Evolutionary conservation across 345 rosid genomes (phyloP).

Genomic region (Geranium rotundifolium): DNA sequence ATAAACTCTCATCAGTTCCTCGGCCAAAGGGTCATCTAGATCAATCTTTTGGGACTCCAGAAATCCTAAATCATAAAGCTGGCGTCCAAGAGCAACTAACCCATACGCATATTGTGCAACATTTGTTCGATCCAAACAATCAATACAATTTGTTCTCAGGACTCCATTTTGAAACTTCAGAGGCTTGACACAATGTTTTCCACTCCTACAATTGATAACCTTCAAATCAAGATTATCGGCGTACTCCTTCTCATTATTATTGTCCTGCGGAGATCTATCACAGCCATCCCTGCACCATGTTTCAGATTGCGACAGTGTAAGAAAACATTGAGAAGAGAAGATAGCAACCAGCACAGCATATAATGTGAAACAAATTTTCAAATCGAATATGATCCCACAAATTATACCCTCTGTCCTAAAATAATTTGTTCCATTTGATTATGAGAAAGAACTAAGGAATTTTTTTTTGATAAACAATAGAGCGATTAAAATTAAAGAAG

Average conservation of each 20-base stretch:
- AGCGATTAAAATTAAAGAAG: no score
- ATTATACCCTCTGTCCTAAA: no score
- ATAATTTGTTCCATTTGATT: no score
- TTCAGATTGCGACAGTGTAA: conserved; percentile 10
- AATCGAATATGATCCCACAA: no score
- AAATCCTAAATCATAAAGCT: conserved; percentile 55
- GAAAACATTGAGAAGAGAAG: background rate
- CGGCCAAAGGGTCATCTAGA: conserved; percentile 65
- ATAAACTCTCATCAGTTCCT: conserved; percentile 61
- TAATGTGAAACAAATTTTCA: no score
- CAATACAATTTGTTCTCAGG: conserved; percentile 93
- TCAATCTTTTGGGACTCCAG: conserved; percentile 36
- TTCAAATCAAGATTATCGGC: conserved; percentile 14
- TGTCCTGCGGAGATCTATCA: conserved; percentile 15
- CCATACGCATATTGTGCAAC: conserved; percentile 95
- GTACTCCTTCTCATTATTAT: conserved; percentile 18
- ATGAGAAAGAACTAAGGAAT: no score
- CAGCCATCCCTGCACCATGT: conserved; percentile 31
- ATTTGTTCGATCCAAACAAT: conserved; percentile 93
- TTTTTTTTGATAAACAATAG: no score
- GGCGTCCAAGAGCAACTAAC: conserved; percentile 73
- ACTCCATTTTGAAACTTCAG: conserved; percentile 70
- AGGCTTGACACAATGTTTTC: conserved; percentile 19
- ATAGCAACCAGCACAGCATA: no score
- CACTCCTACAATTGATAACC: conserved; percentile 10